Conservation (phyloP, 2,329 filamentous ascomycete species). For the Mycogone perniciosa region DNA sequence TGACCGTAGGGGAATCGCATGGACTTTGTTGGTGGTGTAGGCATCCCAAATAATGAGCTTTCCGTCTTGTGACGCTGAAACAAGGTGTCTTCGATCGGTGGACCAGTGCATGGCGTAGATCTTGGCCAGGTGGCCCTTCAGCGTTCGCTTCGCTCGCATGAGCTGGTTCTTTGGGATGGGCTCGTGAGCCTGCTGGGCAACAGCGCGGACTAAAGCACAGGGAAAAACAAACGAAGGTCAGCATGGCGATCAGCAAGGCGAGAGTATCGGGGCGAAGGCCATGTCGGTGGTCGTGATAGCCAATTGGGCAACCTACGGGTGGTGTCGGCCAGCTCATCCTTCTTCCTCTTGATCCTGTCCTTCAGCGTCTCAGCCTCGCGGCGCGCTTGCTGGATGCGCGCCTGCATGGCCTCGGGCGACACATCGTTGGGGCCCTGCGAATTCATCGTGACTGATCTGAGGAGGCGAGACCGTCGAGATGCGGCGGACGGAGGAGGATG, state of each 20-base stretch:
- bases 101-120: slow-evolving; percentile 99
- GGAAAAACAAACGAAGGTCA: slow-evolving; percentile 16
- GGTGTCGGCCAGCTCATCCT: slow-evolving; percentile 98
- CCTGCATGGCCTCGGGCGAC: slow-evolving; percentile 77
- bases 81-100: slow-evolving; percentile 91
- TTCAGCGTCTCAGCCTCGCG: slow-evolving; percentile 97
- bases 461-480: slow-evolving; percentile 13
- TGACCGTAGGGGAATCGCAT: slow-evolving; percentile 92
- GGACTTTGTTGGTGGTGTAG: slow-evolving; percentile 99
- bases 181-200: slow-evolving; percentile 89
- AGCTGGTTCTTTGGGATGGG: slow-evolving; percentile 80
- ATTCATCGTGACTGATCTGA: slow-evolving; percentile 42
- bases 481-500: slow-evolving; percentile 11
- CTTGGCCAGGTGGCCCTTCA: slow-evolving; percentile 97
- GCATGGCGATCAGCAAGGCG: slow-evolving; percentile 12
- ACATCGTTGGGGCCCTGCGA: slow-evolving; percentile 54
- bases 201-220: slow-evolving; percentile 66
- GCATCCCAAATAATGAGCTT: slow-evolving; percentile 99
- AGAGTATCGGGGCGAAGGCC: background rate
- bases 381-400: slow-evolving; percentile 83
- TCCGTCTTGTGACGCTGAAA: slow-evolving; percentile 96
- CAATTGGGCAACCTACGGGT: slow-evolving; percentile 64
- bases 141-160: slow-evolving; percentile 95
- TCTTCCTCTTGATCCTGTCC: slow-evolving; percentile 98
- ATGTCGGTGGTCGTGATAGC: slow-evolving; percentile 9